Evolutionary conservation across 139 green algal genomes (phyloP), one percentile per base, ranked within the genome.

Genomic region (Auxenochlorella protothecoides): DNA sequence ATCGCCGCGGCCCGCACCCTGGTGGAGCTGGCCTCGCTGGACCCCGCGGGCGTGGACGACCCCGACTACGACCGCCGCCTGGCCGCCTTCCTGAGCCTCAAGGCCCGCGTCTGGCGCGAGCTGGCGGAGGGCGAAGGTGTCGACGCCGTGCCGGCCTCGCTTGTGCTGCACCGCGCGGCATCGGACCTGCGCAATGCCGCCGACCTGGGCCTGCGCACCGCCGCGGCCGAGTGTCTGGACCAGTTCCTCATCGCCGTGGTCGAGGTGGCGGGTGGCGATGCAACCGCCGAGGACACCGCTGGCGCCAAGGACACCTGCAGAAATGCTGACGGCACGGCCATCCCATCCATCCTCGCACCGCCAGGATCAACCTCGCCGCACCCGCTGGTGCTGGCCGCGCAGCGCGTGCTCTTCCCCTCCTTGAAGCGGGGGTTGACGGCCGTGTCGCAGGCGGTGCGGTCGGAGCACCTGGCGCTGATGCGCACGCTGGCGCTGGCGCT

Each of bases 391-490:
- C 27, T 53, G 6, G 71, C 89, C 11, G 68, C 63, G 12, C 71
- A 84, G 67, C 71, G 74, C 0, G 61, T 84, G 15, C 61, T 94
- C 15, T 89, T 90, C 73, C 82, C 86, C 5, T 78, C 88, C 65
- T 52, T 83, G 15, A 88, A 88, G 72, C 72, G 56, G 13, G 77
- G 84, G 59, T 69, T 91, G 62, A 63, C 68, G 0, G 63, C 68
- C 0, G 8, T 63, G 44, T 83, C 68, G 56, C 63, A 92, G 67
- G 76, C 86, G 4, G 91, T 94, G 15, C 72, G 89, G n/a, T 87
- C 87, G 78, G 89, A 95, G 79, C 85, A 93, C 75, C 63, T 92
- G 60, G 56, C 63, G 16, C 80, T 96, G 70, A 76, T 94, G 66
- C 76, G 89, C 60, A 15, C 60, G 63, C 63, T 92, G 61, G 79